Base-by-base conservation (phyloP, 371 early-diverging fungal genomes). In the Mucor plumbeus region DNA sequence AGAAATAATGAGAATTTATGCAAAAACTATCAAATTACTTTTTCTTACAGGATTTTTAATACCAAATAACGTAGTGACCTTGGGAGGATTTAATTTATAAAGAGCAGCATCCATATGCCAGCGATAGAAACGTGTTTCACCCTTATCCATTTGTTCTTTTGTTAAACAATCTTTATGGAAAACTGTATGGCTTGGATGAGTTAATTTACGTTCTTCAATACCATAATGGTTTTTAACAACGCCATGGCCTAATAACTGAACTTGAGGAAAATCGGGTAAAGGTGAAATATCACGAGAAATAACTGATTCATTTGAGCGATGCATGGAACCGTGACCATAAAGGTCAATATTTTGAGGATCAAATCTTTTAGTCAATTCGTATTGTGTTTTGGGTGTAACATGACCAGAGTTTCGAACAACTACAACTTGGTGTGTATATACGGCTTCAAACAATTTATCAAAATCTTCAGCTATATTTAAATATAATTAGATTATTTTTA, bases 21-120 rank as follows among this genome's bases (percentile, higher is more conserved):
- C 11, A 59, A 8, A 60, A 15, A 4, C 0, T 19, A 5, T 19
- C 8, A 35, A 35, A 21, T 9, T 10, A 38, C 33, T n/a, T 48
- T n/a, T 5, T 69, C 78, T 70, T 81, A 81, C 83, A 19, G 83
- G 83, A 44, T 80, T 83, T 63, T 83, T 76, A 2, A 78, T 61
- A 15, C 80, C 77, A 69, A 83, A 83, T 31, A 83, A 65, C 14
- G 76, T 79, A 15, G 83, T 83, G 3, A 83, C 74, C 59, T 79
- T 80, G 54, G 83, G 83, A 47, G 79, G 83, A 26, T 83, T 77
- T 7, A 80, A 60, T 44, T 71, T 74, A 43, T 83, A 83, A 7
- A 83, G 69, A 59, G 83, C 83, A 61, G 83, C 83, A 65, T 83
- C 83, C 83, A 83, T 83, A 53, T 83, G 83, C 83, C 83, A 83